Evolutionary conservation across 2,329 filamentous ascomycete genomes (phyloP).

Genomic region (Camillea tinctor): DNA sequence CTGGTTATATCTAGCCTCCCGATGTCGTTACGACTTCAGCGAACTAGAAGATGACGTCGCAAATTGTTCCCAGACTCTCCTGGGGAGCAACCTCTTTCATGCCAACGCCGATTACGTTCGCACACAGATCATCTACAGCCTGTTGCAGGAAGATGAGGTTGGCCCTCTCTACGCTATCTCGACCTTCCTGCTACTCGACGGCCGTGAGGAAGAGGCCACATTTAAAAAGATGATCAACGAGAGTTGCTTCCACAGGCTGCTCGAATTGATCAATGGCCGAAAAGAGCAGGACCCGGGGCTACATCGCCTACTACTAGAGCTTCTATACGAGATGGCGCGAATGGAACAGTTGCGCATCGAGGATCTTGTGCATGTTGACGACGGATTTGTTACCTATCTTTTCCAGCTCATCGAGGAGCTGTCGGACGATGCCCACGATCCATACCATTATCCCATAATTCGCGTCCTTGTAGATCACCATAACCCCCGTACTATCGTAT

Average conservation of each 20-base stretch:
- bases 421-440: slow-evolving; percentile 83
- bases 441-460: slow-evolving; percentile 94
- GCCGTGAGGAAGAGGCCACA: slow-evolving; percentile 70
- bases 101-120: slow-evolving; percentile 82
- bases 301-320: slow-evolving; percentile 78
- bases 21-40: slow-evolving; percentile 73
- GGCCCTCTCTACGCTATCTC: slow-evolving; percentile 78
- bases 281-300: slow-evolving; percentile 67
- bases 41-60: slow-evolving; percentile 76
- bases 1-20: slow-evolving; percentile 77
- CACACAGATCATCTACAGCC: slow-evolving; percentile 86
- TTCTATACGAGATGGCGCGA: slow-evolving; percentile 95
- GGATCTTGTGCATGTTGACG: slow-evolving; percentile 74
- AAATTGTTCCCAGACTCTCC: slow-evolving; percentile 74
- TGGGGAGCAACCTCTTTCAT: slow-evolving; percentile 72
- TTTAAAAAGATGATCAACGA: slow-evolving; percentile 88
- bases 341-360: slow-evolving; percentile 77
- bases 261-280: slow-evolving; percentile 74
- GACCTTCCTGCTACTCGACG: slow-evolving; percentile 84
- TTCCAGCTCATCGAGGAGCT: slow-evolving; percentile 85
- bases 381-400: slow-evolving; percentile 79
- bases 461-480: slow-evolving; percentile 74
- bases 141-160: slow-evolving; percentile 84
- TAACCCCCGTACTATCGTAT: slow-evolving; percentile 4
- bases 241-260: slow-evolving; percentile 76